Base-by-base conservation (phyloP, 495 filamentous ascomycete species). In the Astrocystis sublimbata region DNA sequence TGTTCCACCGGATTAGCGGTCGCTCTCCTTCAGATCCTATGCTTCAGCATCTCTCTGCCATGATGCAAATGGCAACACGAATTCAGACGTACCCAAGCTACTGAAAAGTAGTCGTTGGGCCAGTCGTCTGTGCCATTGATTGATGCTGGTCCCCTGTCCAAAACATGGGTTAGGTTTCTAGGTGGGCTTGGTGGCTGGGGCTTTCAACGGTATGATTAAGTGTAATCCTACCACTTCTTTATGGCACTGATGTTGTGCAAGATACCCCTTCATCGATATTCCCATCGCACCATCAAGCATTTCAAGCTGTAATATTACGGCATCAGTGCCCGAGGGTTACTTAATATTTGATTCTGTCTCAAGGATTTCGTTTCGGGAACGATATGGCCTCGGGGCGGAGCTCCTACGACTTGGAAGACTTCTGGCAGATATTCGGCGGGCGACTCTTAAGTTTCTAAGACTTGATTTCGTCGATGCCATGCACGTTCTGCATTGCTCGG, bases 1-100 rank as follows among this genome's bases (percentile, higher is more conserved):
- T 91, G 35, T 91, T 92, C 73, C 84, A 90, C 74, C 78, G 79
- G 41, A 82, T 91, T 64, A 86, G 83, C 57, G 80, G 86, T 62
- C 77, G 75, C 50, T 76, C 84, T 19, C 86, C 87, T 13, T 79
- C 84, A 46, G 85, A 90, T 68, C 80, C 82, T 24, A 45, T 72
- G 19, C 35, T 72, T 15, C 31, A 23, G 2, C 70, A 66, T 33
- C 58, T 72, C 15, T 63, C 65, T 33, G 28, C 43, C 40, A 70
- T 72, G 70, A 72, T 47, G 19, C 65, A 38, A 38, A 53, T 70
- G 51, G 65, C 65, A 28, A 66, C 49, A 28, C 61, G 65, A 45
- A 56, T 72, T 12, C 65, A 61, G 35, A 58, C 59, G 1, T 60
- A 49, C 31, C 8, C 60, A 13, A 26, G 42, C 30, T 62, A 55